Conservation (phyloP, 176 grass and related monocot species). For the Chrysopogon serrulatus region DNA sequence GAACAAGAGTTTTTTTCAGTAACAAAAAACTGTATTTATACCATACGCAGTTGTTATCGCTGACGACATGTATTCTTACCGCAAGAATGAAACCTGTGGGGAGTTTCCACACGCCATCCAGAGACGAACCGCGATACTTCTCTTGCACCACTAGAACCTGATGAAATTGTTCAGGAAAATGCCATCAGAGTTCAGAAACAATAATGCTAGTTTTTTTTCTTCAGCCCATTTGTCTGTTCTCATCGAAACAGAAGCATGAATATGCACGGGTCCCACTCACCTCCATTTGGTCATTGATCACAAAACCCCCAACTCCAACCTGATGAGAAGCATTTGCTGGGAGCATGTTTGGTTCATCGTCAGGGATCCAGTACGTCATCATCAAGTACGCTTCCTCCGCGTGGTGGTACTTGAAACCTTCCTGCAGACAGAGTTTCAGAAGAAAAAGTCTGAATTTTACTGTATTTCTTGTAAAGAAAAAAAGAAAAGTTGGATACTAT, state of each 20-base stretch:
- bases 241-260: background rate
- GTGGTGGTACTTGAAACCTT: conserved; percentile 97
- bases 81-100: conserved; percentile 93
- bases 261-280: conserved; percentile 12
- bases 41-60: background rate
- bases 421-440: conserved; percentile 24
- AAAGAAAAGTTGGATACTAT: background rate
- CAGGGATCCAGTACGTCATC: conserved; percentile 97
- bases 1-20: conserved; percentile 9
- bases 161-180: background rate
- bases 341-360: conserved; percentile 78
- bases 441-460: background rate
- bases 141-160: conserved; percentile 95
- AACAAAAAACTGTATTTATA: background rate
- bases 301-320: conserved; percentile 92
- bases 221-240: background rate
- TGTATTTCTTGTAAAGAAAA: background rate
- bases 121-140: conserved; percentile 47
- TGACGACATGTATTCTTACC: conserved; percentile 26
- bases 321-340: conserved; percentile 96
- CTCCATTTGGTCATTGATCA: conserved; percentile 92
- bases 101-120: conserved; percentile 66
- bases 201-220: background rate
- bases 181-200: background rate
- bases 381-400: conserved; percentile 92